phyloP scores from a whole-genome alignment of 331 rosid genomes.

The Rhamnella rubrinervis region DNA sequence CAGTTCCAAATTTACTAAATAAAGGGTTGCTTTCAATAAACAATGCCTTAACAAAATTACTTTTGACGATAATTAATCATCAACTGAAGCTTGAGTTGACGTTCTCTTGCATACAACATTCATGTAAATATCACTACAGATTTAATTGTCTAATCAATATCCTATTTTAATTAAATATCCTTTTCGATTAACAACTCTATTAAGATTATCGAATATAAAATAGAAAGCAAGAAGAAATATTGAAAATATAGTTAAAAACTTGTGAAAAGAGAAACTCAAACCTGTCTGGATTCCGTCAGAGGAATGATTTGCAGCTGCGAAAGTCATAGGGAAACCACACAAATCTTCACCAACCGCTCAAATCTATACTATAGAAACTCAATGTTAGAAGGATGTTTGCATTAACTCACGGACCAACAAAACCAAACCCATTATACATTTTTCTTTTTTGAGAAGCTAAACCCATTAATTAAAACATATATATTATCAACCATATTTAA shows the following conservation, averaged over 20 bases:
- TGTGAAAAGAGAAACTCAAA: slow-evolving; percentile 31
- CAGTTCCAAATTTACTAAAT: background rate
- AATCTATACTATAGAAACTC: slow-evolving; percentile 19
- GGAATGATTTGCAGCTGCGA: slow-evolving; percentile 51
- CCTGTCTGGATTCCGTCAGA: slow-evolving; percentile 50
- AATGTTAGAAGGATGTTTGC: slow-evolving; percentile 4
- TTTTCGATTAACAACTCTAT: background rate
- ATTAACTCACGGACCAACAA: slow-evolving; percentile 19
- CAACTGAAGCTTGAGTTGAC: background rate
- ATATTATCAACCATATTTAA: slow-evolving; percentile 17
- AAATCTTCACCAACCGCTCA: slow-evolving; percentile 27
- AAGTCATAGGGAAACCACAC: slow-evolving; percentile 40
- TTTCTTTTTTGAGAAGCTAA: no score
- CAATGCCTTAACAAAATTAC: background rate
- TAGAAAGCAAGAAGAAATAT: no score
- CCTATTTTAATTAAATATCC: background rate
- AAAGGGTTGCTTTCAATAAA: background rate
- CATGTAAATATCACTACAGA: background rate
- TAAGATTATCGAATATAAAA: no score
- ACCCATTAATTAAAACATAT: slow-evolving; percentile 1
- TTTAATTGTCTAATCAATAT: background rate
- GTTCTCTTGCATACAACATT: background rate
- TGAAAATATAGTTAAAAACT: background rate
- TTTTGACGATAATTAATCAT: slow-evolving; percentile 4
- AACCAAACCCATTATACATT: slow-evolving; percentile 11